Conservation (phyloP, 805 yeast genomes). For the Martiniozyma abietophila region DNA sequence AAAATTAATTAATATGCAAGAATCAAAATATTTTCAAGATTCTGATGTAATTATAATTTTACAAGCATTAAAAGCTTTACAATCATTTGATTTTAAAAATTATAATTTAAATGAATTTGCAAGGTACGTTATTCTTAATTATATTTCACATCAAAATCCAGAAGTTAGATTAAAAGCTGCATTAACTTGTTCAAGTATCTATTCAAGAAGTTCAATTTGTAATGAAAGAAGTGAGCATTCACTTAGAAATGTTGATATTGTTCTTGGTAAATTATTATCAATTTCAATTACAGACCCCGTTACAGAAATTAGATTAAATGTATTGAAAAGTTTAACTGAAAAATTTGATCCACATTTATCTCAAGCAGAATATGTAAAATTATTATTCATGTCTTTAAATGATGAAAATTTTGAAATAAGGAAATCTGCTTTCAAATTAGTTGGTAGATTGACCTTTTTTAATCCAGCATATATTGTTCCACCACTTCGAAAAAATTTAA, state of each 20-base stretch:
- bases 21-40: slow-evolving; percentile 20
- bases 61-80: slow-evolving; percentile 71
- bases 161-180: slow-evolving; percentile 81
- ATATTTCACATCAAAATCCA: slow-evolving; percentile 71
- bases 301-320: slow-evolving; percentile 76
- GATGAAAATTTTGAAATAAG: slow-evolving; percentile 85
- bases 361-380: slow-evolving; percentile 82
- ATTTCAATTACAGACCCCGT: slow-evolving; percentile 83
- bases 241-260: slow-evolving; percentile 73
- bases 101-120: slow-evolving; percentile 82
- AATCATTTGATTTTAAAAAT: slow-evolving; percentile 63
- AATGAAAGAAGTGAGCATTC: slow-evolving; percentile 76
- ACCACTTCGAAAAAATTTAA: slow-evolving; percentile 73
- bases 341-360: slow-evolving; percentile 86
- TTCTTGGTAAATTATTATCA: slow-evolving; percentile 68
- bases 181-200: slow-evolving; percentile 68
- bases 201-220: slow-evolving; percentile 73
- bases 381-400: slow-evolving; percentile 79
- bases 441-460: slow-evolving; percentile 76
- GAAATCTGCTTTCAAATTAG: slow-evolving; percentile 62
- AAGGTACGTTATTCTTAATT: slow-evolving; percentile 71
- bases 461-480: slow-evolving; percentile 97
- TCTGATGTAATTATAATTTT: slow-evolving; percentile 40
- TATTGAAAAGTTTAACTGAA: slow-evolving; percentile 61
- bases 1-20: slow-evolving; percentile 15